Evolutionary conservation across 805 yeast genomes (phyloP).

Genomic region (Yamadazyma olivae): DNA sequence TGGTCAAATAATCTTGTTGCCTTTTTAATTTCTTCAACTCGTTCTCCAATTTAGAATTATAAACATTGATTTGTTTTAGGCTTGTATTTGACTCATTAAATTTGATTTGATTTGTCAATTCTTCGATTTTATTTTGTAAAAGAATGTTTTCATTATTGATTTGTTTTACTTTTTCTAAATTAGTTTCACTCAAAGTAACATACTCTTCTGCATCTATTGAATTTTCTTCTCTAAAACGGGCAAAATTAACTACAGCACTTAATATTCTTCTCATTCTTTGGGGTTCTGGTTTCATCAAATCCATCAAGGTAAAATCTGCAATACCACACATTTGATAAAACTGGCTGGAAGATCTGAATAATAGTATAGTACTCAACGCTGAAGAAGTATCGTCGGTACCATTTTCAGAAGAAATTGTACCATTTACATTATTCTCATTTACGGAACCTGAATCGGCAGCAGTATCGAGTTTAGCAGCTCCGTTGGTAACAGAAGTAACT

Average conservation of each 20-base stretch:
- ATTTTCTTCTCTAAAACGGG: constrained; percentile 77
- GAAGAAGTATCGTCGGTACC: constrained; percentile 26
- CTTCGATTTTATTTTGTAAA: constrained; percentile 26
- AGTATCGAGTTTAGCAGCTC: constrained; percentile 11
- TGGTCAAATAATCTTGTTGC: constrained; percentile 58
- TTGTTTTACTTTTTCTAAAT: constrained; percentile 39
- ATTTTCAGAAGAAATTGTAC: constrained; percentile 17
- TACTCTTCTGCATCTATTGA: constrained; percentile 66
- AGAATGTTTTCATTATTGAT: constrained; percentile 18
- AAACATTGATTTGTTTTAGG: constrained; percentile 37
- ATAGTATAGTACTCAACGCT: constrained; percentile 49
- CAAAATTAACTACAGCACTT: constrained; percentile 84
- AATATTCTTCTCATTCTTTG: constrained; percentile 59
- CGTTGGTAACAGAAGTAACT: constrained; percentile 15
- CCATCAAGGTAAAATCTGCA: constrained; percentile 70
- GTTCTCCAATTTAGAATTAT: constrained; percentile 55
- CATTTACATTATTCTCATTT: constrained; percentile 30
- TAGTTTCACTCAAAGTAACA: constrained; percentile 50
- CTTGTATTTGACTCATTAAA: constrained; percentile 28
- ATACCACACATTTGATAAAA: constrained; percentile 74
- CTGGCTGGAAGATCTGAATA: constrained; percentile 57
- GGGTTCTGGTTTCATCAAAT: constrained; percentile 76
- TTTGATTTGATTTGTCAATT: constrained; percentile 4
- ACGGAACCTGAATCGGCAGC: neutral
- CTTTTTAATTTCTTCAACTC: constrained; percentile 60